phyloP scores from a whole-genome alignment of 2,329 filamentous ascomycete genomes.

The Pseudogymnoascus sp. region DNA sequence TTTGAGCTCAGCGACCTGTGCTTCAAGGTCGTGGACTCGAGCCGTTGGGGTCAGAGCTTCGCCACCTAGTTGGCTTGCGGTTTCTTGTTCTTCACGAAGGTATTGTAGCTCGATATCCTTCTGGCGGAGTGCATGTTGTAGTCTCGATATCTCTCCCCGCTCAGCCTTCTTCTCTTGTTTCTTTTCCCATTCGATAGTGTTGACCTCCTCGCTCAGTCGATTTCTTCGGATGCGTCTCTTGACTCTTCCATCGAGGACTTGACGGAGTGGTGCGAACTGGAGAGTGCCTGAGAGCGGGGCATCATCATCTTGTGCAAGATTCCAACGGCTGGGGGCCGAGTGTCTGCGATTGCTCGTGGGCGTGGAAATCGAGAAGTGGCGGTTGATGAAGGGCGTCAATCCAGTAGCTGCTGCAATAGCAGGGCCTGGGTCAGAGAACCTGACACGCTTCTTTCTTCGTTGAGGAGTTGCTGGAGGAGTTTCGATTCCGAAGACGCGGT shows the following conservation, averaged over 20 bases:
- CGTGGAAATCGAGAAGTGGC: conserved; percentile 34
- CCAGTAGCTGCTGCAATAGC: conserved; percentile 36
- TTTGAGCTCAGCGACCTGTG: conserved; percentile 21
- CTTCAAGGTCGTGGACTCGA: conserved; percentile 23
- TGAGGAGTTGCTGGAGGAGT: conserved; percentile 24
- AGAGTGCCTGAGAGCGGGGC: conserved; percentile 31
- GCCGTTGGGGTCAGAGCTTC: conserved; percentile 5
- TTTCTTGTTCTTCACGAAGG: conserved; percentile 22
- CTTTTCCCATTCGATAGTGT: conserved; percentile 41
- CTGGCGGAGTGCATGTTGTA: conserved; percentile 37
- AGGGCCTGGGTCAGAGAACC: conserved; percentile 50
- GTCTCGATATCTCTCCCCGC: conserved; percentile 39
- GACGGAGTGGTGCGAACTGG: conserved; percentile 42
- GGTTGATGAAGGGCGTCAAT: conserved; percentile 49
- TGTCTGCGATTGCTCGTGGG: conserved; percentile 35
- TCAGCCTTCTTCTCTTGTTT: conserved; percentile 32
- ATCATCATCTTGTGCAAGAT: conserved; percentile 16
- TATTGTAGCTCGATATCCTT: conserved; percentile 25
- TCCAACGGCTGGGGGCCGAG: conserved; percentile 32
- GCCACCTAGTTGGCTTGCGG: conserved; percentile 20
- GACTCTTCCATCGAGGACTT: conserved; percentile 48
- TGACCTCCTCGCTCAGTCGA: conserved; percentile 50
- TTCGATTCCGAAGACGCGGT: conserved; percentile 33
- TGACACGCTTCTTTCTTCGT: conserved; percentile 40
- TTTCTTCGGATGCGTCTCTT: conserved; percentile 48